Conservation (phyloP, 352 stramenopile species). For the Phytophthora macrochlamydospora region DNA sequence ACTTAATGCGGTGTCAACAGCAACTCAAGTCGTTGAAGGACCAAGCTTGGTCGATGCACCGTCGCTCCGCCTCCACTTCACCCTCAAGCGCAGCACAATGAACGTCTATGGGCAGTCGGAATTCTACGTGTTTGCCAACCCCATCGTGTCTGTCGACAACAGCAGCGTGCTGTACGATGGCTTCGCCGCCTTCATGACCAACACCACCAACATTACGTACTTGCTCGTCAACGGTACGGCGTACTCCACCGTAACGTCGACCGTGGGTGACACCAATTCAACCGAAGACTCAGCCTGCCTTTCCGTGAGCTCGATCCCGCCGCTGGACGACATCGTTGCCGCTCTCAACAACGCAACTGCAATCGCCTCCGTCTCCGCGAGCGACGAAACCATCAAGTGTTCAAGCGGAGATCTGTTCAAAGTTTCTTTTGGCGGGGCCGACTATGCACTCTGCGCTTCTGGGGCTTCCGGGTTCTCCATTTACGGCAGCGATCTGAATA, state of each 20-base stretch:
- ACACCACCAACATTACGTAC: constrained; percentile 12
- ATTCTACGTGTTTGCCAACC: constrained; percentile 29
- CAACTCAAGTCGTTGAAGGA: neutral
- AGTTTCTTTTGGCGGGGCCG: constrained; percentile 17
- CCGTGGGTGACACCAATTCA: neutral
- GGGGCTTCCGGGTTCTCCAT: constrained; percentile 1
- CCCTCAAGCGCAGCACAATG: constrained; percentile 31
- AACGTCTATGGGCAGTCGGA: constrained; percentile 17
- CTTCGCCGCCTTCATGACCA: constrained; percentile 9
- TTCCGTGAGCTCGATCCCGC: constrained; percentile 1
- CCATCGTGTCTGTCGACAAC: constrained; percentile 9
- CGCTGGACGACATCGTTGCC: constrained; percentile 16
- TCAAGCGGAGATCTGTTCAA: constrained; percentile 20
- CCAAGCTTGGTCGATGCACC: constrained; percentile 13
- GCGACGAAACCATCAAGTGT: constrained; percentile 15
- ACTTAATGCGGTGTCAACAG: neutral
- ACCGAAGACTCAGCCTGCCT: constrained; percentile 4
- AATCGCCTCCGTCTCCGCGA: neutral
- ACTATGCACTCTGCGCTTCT: constrained; percentile 18
- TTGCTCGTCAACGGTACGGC: constrained; percentile 20
- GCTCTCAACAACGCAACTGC: constrained; percentile 9
- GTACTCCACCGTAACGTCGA: constrained; percentile 9
- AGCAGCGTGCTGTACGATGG: constrained; percentile 19
- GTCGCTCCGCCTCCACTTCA: constrained; percentile 23
- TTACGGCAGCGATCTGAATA: constrained; percentile 14